Base-by-base conservation (phyloP, 371 early-diverging fungal species). In the Synchytrium microbalum region DNA sequence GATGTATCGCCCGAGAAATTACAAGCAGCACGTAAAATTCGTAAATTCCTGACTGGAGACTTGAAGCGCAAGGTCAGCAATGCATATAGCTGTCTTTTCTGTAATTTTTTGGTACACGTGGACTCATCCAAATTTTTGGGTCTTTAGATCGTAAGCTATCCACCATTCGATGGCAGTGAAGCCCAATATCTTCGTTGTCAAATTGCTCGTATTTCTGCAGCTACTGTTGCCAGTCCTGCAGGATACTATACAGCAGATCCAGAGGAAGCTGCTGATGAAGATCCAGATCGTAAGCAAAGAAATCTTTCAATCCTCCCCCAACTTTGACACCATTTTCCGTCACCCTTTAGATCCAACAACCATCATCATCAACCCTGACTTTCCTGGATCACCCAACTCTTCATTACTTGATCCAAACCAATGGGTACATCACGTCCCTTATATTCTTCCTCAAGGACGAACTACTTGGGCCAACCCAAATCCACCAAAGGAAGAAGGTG, bases 351-450 rank as follows among this genome's bases (percentile, higher is more conserved):
- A 59, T 3, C 25, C 27, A 27, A 59, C 65, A 5, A 63, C 69
- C 38, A 76, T 83, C 64, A 77, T 82, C 67, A 69, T 82, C 61
- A 83, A 82, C 64, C 69, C 80, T 52, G 83, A 83, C 58, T 80
- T 59, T 62, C 79, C 80, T 62, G 68, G 72, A 1, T 56, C 69
- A 8, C 56, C 74, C 54, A 72, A 76, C 57, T 80, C 76, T 24
- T 60, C 65, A 29, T 69, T 83, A 19, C 56, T 73, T 26, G 29
- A 64, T 25, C 54, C 65, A n/a, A 52, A 67, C 60, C 77, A 76
- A 66, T 83, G 83, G 83, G 80, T 81, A 14, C 83, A 83, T 67
- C 81, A 82, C 55, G 72, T 77, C 0, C 81, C 78, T 14, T 81
- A 83, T 67, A 70, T 83, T 28, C 69, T 83, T 26, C 83, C 83